A percentile compares a stretch with the other conserved stretches of the same genome.
Evolutionary conservation across 2,329 filamentous ascomycete species (phyloP).

Genomic region (Arthroderma uncinatum): DNA sequence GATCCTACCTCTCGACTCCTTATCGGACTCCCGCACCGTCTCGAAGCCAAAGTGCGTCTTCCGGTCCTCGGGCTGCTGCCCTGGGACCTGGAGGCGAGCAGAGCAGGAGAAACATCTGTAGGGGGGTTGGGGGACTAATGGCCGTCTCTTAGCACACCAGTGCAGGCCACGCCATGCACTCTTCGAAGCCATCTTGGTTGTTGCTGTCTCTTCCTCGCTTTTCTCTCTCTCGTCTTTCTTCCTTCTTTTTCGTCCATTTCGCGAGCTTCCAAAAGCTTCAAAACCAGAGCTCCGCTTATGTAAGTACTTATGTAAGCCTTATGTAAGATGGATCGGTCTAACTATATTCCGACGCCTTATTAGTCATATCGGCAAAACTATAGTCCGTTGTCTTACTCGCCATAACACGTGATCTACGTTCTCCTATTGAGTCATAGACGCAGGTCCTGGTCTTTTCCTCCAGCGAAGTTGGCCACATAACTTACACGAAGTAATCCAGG

Average conservation of each 20-base stretch:
- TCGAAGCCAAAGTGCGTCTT: conserved; percentile 81
- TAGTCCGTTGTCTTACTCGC: too few relatives aligned
- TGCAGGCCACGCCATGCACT: conserved; percentile 29
- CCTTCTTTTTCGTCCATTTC: background rate
- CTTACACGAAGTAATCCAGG: too few relatives aligned
- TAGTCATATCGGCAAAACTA: too few relatives aligned
- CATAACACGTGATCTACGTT: too few relatives aligned
- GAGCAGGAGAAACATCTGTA: conserved; percentile 45
- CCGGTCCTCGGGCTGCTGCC: conserved; percentile 38
- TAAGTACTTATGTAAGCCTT: too few relatives aligned
- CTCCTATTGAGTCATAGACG: too few relatives aligned
- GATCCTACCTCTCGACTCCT: conserved; percentile 51
- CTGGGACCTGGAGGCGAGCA: conserved; percentile 28
- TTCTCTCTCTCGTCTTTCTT: background rate
- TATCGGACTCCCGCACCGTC: conserved; percentile 69
- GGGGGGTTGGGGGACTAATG: conserved; percentile 20
- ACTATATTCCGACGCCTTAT: too few relatives aligned
- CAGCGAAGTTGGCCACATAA: too few relatives aligned
- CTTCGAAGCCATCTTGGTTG: conserved; percentile 18
- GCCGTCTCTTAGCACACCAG: conserved; percentile 24
- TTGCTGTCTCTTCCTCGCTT: background rate
- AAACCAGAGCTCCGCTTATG: background rate
- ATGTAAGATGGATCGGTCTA: too few relatives aligned
- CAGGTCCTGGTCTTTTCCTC: too few relatives aligned
- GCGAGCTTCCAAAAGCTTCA: background rate